Conservation (phyloP, 805 yeast genomes). For the Ogataea saltuana region DNA sequence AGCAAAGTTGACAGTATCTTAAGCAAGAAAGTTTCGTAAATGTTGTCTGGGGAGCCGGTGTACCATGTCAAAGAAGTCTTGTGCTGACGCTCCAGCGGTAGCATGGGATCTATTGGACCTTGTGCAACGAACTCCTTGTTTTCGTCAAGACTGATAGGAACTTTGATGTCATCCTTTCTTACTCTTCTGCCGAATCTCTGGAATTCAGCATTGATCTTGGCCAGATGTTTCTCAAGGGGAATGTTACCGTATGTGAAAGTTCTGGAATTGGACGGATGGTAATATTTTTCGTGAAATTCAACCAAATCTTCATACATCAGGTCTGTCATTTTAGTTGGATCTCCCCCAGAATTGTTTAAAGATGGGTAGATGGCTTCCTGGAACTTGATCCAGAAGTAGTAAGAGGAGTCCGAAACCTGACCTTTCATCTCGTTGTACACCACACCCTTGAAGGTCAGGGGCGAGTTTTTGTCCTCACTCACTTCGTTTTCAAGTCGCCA, state of each 20-base stretch:
- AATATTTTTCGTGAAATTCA: slow-evolving; percentile 71
- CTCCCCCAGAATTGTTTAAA: slow-evolving; percentile 91
- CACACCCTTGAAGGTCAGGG: slow-evolving; percentile 85
- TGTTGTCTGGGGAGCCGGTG: slow-evolving; percentile 70
- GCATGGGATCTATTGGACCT: slow-evolving; percentile 85
- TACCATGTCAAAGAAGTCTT: slow-evolving; percentile 89
- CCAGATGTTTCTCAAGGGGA: slow-evolving; percentile 60
- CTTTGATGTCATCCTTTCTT: slow-evolving; percentile 33
- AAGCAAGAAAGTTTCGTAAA: slow-evolving; percentile 70
- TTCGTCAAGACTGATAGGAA: slow-evolving; percentile 49
- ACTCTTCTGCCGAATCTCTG: slow-evolving; percentile 53
- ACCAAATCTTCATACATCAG: slow-evolving; percentile 72
- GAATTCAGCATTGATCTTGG: slow-evolving; percentile 54
- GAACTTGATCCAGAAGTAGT: slow-evolving; percentile 80
- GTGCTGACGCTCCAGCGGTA: slow-evolving; percentile 65
- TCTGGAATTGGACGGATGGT: slow-evolving; percentile 88
- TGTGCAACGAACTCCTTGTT: slow-evolving; percentile 39
- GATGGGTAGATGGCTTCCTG: slow-evolving; percentile 83
- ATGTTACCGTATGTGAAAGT: slow-evolving; percentile 88
- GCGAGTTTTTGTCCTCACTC: slow-evolving; percentile 55
- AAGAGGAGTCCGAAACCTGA: slow-evolving; percentile 85
- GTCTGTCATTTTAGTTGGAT: slow-evolving; percentile 77
- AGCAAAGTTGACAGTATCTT: slow-evolving; percentile 69
- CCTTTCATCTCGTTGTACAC: slow-evolving; percentile 99
- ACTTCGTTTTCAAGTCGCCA: slow-evolving; percentile 88